Conservation (phyloP, 345 rosid genomes). For the Eucalyptus curtisii region DNA sequence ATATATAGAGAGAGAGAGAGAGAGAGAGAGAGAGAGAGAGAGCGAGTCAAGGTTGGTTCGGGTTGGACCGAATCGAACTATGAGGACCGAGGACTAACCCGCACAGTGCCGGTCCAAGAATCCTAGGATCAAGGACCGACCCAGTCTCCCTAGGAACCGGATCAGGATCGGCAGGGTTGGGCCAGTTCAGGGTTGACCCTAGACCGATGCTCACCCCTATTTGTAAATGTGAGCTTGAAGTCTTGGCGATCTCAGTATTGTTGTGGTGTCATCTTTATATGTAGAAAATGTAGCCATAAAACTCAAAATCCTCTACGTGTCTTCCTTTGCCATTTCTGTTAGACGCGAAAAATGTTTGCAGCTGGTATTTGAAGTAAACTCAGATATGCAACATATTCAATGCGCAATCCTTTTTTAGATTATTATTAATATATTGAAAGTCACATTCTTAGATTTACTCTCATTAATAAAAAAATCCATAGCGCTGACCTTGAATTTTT, state of each 20-base stretch:
- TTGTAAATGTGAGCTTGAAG: neutral
- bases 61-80: no score
- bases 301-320: neutral
- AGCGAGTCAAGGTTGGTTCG: no score
- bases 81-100: no score
- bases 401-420: neutral
- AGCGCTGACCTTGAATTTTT: neutral
- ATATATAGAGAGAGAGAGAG: no score
- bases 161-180: no score
- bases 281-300: neutral
- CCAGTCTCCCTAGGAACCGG: no score
- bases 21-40: no score
- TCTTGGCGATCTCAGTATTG: neutral
- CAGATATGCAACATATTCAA: neutral
- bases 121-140: no score
- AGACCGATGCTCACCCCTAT: no score
- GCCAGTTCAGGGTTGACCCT: no score
- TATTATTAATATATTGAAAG: neutral
- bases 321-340: neutral
- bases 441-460: neutral
- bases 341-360: neutral
- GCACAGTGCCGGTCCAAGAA: no score
- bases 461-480: neutral
- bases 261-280: neutral
- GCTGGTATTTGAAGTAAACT: neutral